These are phyloP conservation scores for Acmispon strigosus DNA, from an alignment of 306 rosid species.

Conservation along the genomic window DNA sequence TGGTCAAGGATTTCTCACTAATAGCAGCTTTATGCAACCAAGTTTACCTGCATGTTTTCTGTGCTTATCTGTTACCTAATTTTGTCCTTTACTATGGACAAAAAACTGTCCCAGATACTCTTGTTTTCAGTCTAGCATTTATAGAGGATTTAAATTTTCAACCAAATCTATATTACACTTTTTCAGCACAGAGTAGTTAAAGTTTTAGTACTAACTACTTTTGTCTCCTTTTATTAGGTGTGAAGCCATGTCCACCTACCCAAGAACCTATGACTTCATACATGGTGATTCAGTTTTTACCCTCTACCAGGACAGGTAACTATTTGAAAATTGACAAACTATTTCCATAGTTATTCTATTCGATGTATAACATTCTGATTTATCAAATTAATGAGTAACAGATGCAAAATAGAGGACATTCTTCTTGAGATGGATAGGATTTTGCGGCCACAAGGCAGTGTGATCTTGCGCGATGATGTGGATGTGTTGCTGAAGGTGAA, in stretches of 20 bases:
- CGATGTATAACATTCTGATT: neutral
- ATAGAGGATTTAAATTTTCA: neutral
- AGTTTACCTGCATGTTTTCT: neutral
- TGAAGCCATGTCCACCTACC: constrained; percentile 95
- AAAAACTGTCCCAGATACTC: neutral
- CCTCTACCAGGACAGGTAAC: constrained; percentile 68
- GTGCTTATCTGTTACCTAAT: neutral
- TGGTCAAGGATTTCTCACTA: neutral
- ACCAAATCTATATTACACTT: neutral
- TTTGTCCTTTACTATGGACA: constrained; percentile 2
- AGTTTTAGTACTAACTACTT: neutral
- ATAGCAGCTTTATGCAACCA: neutral
- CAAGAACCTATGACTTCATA: constrained; percentile 88
- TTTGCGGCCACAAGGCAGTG: constrained; percentile 70
- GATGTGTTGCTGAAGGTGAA: constrained; percentile 55
- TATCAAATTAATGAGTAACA: constrained; percentile 23
- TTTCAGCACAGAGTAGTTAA: constrained; percentile 21
- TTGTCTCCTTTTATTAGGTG: constrained; percentile 47
- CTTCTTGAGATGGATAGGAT: constrained; percentile 88
- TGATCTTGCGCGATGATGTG: constrained; percentile 76
- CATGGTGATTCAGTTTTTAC: constrained; percentile 73
- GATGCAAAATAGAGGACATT: constrained; percentile 69
- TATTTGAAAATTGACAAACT: no score
- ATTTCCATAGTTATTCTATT: neutral
- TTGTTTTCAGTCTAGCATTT: constrained; percentile 3